Conservation (phyloP, 2,329 filamentous ascomycete genomes). For the Lojkania enalia region DNA sequence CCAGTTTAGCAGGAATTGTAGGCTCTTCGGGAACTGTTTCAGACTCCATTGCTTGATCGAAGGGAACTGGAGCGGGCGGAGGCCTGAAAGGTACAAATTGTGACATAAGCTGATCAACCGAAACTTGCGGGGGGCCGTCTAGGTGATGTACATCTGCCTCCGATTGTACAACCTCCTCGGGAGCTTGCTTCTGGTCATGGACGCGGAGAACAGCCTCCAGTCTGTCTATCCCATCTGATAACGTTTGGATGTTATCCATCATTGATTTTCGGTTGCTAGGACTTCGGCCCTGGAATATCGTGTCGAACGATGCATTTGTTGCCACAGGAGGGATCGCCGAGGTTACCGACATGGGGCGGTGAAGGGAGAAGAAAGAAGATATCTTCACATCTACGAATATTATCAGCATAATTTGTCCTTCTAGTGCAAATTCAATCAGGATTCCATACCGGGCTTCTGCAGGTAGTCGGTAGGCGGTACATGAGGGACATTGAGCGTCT, state of each 20-base stretch:
- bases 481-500: slow-evolving; percentile 60
- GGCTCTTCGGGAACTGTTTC: slow-evolving; percentile 21
- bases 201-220: slow-evolving; percentile 41
- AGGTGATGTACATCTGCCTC: slow-evolving; percentile 40
- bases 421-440: background rate
- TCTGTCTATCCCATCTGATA: slow-evolving; percentile 46
- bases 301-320: slow-evolving; percentile 74
- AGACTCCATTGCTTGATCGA: slow-evolving; percentile 40
- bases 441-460: slow-evolving; percentile 63
- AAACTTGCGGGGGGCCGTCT: slow-evolving; percentile 39
- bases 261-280: slow-evolving; percentile 55
- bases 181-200: slow-evolving; percentile 41
- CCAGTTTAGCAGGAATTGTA: slow-evolving; percentile 30
- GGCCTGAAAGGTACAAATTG: slow-evolving; percentile 75
- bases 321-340: slow-evolving; percentile 74
- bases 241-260: slow-evolving; percentile 49
- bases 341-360: slow-evolving; percentile 89
- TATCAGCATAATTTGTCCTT: slow-evolving; percentile 15
- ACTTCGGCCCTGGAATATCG: slow-evolving; percentile 70
- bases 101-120: slow-evolving; percentile 51
- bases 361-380: slow-evolving; percentile 92
- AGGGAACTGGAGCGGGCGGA: slow-evolving; percentile 75
- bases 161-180: slow-evolving; percentile 43
- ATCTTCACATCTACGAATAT: slow-evolving; percentile 74
- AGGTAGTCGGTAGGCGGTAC: slow-evolving; percentile 77